phyloP scores from a whole-genome alignment of 2,329 filamentous ascomycete species.

The Aspergillus ustus region DNA sequence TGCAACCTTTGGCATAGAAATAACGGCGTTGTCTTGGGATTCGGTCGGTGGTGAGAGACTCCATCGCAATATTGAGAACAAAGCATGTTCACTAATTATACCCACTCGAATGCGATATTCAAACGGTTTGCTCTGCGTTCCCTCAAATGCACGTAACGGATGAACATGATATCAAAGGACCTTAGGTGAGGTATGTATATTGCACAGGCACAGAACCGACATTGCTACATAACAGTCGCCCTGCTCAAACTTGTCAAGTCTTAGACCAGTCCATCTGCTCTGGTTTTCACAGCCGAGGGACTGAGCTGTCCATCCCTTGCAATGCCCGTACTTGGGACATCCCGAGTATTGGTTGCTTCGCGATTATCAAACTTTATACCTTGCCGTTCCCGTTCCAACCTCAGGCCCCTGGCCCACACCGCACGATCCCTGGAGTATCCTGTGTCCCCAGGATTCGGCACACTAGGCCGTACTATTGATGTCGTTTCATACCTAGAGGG shows the following conservation, averaged over 20 bases:
- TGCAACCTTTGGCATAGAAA: slow-evolving; percentile 7
- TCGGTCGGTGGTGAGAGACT: background rate
- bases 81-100: slow-evolving; percentile 21
- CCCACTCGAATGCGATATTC: slow-evolving; percentile 19
- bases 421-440: background rate
- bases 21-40: slow-evolving; percentile 11
- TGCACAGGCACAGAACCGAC: background rate
- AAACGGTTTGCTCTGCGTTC: background rate
- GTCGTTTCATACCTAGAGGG: background rate
- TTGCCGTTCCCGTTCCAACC: background rate
- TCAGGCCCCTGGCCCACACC: too few species aligned
- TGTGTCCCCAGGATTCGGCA: background rate
- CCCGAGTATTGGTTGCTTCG: background rate
- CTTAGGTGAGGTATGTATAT: background rate
- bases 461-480: background rate
- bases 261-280: background rate
- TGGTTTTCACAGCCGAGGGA: background rate
- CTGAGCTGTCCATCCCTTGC: background rate
- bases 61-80: slow-evolving; percentile 6
- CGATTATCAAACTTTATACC: background rate
- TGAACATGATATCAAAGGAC: background rate
- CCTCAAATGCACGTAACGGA: background rate
- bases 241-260: background rate
- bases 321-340: background rate
- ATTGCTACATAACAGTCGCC: background rate